Evolutionary conservation across 208 protist species (phyloP), one percentile per base, ranked within the genome.

Genomic region (Crithidia bombi): DNA sequence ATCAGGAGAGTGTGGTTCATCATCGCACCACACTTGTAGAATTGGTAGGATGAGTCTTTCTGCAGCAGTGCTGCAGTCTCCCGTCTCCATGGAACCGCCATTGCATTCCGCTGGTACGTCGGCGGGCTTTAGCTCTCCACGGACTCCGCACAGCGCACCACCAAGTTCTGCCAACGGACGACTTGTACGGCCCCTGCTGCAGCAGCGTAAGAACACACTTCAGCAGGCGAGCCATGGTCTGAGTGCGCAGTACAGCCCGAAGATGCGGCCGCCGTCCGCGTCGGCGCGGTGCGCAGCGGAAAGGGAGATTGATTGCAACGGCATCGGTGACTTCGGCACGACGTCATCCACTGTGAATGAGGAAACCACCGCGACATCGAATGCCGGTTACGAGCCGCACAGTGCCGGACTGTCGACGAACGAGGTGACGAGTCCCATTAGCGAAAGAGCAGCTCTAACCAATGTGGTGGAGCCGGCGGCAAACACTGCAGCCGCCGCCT

Each of bases 111-210:
- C 35, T 59, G 23, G 17, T 30, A 25, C 50, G 12, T 28, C 51
- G 19, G 15, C 41, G 15, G n/a, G 51, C 26, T 36, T 50, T 33
- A 25, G 5, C 38, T 63, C 61, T 23, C 63, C 64, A 19, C 55
- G 21, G 38, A 70, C 61, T 4, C 70, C 52, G 17, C 58, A 46
- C 35, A 58, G 41, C 43, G 50, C 47, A 15, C 68, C 57, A 25
- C 58, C 47, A 15, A 59, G 33, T 36, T 49, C 68, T 1, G n/a
- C 58, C 9, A 73, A 56, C 14, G 58, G 57, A 36, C 28, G 56
- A 36, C 36, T 73, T 47, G 36, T 73, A 39, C 68, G 58, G 0
- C 58, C 68, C 15, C 58, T 73, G 26, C 54, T 52, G 62, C 50
- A 26, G 11, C 68, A 59, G 47, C 56, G 58, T 1, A 51, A 17